Conservation (phyloP, 176 grass and related monocot genomes). For the Stipa capillata region DNA sequence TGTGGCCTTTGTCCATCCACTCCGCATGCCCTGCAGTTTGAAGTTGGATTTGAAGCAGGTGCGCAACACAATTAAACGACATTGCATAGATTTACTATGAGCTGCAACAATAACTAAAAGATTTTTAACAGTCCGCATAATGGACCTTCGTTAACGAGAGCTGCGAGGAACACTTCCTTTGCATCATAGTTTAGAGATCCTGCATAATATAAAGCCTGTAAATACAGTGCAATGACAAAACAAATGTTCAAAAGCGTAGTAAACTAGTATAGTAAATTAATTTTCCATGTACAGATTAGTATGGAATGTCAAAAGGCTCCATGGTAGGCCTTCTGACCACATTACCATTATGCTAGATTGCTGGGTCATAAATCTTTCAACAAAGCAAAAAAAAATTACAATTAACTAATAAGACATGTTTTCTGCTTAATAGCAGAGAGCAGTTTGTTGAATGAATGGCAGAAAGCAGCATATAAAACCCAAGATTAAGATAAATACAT, state of each 20-base stretch:
- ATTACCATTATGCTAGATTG: neutral
- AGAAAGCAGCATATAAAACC: neutral
- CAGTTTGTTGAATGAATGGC: no score
- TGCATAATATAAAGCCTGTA: constrained; percentile 29
- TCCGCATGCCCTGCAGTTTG: constrained; percentile 58
- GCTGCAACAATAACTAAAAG: constrained; percentile 13
- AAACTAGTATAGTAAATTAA: neutral
- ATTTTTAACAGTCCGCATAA: neutral
- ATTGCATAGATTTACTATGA: no score
- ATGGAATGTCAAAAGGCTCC: neutral
- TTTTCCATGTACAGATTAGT: neutral
- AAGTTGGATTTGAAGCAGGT: constrained; percentile 3
- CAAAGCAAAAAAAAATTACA: neutral
- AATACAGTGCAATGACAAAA: neutral
- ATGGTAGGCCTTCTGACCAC: neutral
- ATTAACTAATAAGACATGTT: neutral
- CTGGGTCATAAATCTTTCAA: neutral
- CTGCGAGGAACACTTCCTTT: constrained; percentile 78
- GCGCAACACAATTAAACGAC: neutral
- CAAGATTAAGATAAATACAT: neutral
- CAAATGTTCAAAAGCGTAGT: neutral
- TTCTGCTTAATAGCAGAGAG: neutral
- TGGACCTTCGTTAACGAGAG: constrained; percentile 77
- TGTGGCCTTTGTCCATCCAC: constrained; percentile 97
- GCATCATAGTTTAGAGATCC: constrained; percentile 95